Evolutionary conservation across 192 early-diverging fungal genomes (phyloP).

Genomic region (Geranomyces variabilis): DNA sequence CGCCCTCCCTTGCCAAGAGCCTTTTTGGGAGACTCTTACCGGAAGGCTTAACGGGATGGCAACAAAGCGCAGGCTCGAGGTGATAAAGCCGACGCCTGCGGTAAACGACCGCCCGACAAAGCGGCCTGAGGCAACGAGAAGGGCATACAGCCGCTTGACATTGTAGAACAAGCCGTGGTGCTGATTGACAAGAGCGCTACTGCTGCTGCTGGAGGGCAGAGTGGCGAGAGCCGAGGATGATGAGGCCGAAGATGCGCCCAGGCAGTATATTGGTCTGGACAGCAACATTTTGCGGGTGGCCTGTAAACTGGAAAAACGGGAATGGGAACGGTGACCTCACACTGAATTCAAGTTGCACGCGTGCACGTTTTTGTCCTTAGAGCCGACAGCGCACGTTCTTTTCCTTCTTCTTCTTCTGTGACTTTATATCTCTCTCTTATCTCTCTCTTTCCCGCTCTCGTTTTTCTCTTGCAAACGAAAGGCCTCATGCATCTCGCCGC

Average conservation of each 20-base stretch:
- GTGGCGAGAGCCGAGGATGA: neutral
- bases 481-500: too few relatives aligned
- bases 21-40: neutral
- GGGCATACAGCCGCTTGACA: neutral
- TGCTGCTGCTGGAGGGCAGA: neutral
- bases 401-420: too few relatives aligned
- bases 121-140: neutral
- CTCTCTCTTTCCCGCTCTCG: too few relatives aligned
- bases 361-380: too few relatives aligned
- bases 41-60: neutral
- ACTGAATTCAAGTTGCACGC: too few relatives aligned
- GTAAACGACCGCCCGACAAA: neutral
- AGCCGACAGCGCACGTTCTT: too few relatives aligned
- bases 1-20: too few relatives aligned
- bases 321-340: too few relatives aligned
- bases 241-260: neutral
- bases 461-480: too few relatives aligned
- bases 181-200: neutral
- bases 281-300: neutral
- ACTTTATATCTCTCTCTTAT: too few relatives aligned
- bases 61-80: constrained; percentile 5
- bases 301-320: too few relatives aligned
- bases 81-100: neutral
- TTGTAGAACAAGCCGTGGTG: neutral
- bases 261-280: neutral